These are phyloP conservation scores for Mrakia blollopis DNA, from an alignment of 768 basidiomycete genomes.

Conservation along the genomic window DNA sequence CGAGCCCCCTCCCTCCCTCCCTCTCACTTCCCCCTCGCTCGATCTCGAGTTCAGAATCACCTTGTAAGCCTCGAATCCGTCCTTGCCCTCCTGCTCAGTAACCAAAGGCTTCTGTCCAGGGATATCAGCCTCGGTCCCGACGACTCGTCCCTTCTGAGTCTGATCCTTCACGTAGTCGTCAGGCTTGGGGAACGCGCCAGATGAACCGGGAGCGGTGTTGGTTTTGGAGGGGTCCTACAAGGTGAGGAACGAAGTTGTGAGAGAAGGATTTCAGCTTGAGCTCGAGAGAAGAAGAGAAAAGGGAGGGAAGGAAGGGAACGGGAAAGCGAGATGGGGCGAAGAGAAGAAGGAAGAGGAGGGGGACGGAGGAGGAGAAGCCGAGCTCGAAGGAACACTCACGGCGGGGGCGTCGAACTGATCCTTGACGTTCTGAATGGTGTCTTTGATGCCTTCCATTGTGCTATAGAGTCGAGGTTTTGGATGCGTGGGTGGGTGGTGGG, in stretches of 20 bases:
- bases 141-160: slow-evolving; percentile 20
- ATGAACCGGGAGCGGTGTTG: not conserved
- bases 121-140: slow-evolving; percentile 39
- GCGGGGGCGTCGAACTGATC: not conserved
- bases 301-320: not conserved
- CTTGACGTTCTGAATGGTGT: not conserved
- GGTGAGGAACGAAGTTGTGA: not conserved
- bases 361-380: not conserved
- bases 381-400: not conserved
- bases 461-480: not conserved
- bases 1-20: no score
- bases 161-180: slow-evolving; percentile 22
- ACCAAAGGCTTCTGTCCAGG: slow-evolving; percentile 38
- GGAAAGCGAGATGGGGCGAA: not conserved
- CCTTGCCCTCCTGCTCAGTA: slow-evolving; percentile 41
- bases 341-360: not conserved
- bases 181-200: slow-evolving; percentile 21
- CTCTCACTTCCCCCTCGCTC: no score
- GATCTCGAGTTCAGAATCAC: not conserved
- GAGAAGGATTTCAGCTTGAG: not conserved
- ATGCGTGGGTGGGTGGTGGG: not conserved
- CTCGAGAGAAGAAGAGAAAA: not conserved
- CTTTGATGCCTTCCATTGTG: not conserved
- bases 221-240: not conserved
- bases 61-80: slow-evolving; percentile 43